A percentile compares a stretch with the other conserved stretches of the same genome.
Evolutionary conservation across 257 asterid genomes (phyloP).

Genomic region (Perilla frutescens): DNA sequence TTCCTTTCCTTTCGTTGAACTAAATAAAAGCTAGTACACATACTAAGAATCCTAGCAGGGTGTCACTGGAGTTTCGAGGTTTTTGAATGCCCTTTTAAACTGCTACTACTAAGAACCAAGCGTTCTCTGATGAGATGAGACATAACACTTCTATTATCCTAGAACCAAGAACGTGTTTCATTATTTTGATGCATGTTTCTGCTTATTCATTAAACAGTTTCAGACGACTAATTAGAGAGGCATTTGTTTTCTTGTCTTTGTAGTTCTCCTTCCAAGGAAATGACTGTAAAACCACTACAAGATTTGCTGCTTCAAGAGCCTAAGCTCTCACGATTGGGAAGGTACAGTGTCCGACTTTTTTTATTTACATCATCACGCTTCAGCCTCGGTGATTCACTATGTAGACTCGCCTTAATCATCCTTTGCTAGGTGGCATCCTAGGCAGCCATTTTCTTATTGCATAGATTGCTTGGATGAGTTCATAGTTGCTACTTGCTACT

Average conservation of each 20-base stretch:
- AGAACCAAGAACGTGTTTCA: neutral
- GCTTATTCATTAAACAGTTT: neutral
- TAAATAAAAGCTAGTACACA: too few relatives aligned
- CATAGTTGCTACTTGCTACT: neutral
- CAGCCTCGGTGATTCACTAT: too few relatives aligned
- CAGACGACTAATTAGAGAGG: neutral
- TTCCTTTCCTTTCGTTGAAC: too few relatives aligned
- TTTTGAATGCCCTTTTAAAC: too few relatives aligned
- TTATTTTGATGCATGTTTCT: neutral
- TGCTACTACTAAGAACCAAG: too few relatives aligned
- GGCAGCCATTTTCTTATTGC: neutral
- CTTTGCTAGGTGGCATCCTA: too few relatives aligned
- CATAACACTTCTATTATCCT: too few relatives aligned
- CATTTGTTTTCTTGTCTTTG: constrained; percentile 9
- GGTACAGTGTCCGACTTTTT: constrained; percentile 39
- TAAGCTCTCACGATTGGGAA: constrained; percentile 72
- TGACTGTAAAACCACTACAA: constrained; percentile 52
- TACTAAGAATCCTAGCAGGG: too few relatives aligned
- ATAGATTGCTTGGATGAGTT: neutral
- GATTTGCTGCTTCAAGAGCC: constrained; percentile 84
- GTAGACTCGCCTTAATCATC: too few relatives aligned
- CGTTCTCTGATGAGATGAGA: too few relatives aligned
- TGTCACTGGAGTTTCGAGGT: too few relatives aligned
- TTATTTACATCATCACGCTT: too few relatives aligned
- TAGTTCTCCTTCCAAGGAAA: constrained; percentile 47